A percentile compares a stretch with the other conserved stretches of the same genome.
phyloP scores from a whole-genome alignment of 345 rosid species.

The Geranium brycei region DNA sequence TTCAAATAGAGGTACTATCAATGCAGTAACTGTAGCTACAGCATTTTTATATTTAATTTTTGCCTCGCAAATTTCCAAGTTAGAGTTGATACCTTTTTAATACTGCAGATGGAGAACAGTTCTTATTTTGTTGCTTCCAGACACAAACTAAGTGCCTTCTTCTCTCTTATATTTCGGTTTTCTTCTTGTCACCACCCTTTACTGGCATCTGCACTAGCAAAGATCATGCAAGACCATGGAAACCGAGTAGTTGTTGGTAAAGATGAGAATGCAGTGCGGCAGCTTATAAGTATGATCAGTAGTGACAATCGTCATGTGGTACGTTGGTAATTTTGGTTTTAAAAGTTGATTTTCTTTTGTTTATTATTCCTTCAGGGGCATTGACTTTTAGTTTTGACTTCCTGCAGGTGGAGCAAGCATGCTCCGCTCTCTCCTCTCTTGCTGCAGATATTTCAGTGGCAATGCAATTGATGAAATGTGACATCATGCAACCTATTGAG shows the following conservation, averaged over 20 bases:
- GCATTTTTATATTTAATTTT: neutral
- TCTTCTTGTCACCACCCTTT: conserved; percentile 98
- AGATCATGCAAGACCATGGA: conserved; percentile 93
- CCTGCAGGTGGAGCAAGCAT: conserved; percentile 90
- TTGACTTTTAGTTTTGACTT: conserved; percentile 10
- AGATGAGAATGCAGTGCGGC: conserved; percentile 98
- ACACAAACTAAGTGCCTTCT: conserved; percentile 95
- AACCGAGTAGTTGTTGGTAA: conserved; percentile 78
- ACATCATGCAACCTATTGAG: conserved; percentile 90
- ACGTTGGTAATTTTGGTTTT: conserved; percentile 20
- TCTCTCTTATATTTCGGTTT: conserved; percentile 92
- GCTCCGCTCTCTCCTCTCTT: conserved; percentile 85
- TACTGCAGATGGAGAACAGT: conserved; percentile 69
- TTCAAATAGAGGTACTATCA: conserved; percentile 68
- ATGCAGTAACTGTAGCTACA: neutral
- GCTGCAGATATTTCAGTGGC: conserved; percentile 84
- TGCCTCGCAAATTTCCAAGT: conserved; percentile 8
- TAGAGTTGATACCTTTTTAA: conserved; percentile 12
- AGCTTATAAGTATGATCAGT: conserved; percentile 97
- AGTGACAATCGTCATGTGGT: conserved; percentile 92
- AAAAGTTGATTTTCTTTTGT: conserved; percentile 1
- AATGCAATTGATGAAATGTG: conserved; percentile 92
- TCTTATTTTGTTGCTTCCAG: conserved; percentile 90
- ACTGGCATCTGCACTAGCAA: conserved; percentile 89
- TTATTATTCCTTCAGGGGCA: neutral